Conservation (phyloP, 345 rosid species). For the Boechera stricta region DNA sequence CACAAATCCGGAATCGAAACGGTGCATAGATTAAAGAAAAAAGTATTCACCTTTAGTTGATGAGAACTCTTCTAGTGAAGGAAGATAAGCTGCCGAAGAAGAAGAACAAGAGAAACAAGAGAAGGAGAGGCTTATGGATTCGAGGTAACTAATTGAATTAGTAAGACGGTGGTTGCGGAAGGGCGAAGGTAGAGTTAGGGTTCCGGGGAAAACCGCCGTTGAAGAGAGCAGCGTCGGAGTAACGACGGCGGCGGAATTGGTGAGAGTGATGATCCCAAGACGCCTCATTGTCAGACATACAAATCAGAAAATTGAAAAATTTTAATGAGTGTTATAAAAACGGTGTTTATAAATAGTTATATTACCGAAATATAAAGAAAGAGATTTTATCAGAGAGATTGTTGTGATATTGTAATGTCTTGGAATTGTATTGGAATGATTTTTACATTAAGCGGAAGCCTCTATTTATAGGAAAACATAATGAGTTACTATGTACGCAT, state of each 20-base stretch:
- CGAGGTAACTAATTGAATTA: slow-evolving; percentile 11
- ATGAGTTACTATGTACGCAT: no score
- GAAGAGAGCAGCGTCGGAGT: slow-evolving; percentile 21
- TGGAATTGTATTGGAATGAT: no score
- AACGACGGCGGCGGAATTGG: slow-evolving; percentile 36
- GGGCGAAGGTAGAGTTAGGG: background rate
- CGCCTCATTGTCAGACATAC: slow-evolving; percentile 41
- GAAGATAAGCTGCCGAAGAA: slow-evolving; percentile 41
- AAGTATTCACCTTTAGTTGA: slow-evolving; percentile 23
- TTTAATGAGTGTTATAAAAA: no score
- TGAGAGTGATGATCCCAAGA: slow-evolving; percentile 29
- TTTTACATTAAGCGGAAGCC: no score
- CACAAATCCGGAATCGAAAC: background rate
- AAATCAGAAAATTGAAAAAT: background rate
- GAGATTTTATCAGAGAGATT: no score
- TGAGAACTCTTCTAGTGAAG: slow-evolving; percentile 35
- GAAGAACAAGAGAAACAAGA: slow-evolving; percentile 3
- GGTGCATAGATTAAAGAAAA: background rate
- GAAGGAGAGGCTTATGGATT: slow-evolving; percentile 26
- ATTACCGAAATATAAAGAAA: no score
- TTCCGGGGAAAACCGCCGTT: slow-evolving; percentile 29
- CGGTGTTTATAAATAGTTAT: no score
- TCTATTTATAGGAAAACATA: no score
- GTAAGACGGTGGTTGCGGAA: slow-evolving; percentile 15
- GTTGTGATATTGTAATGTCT: no score